A percentile compares a stretch with the other conserved stretches of the same genome.
phyloP scores from a whole-genome alignment of 2,329 filamentous ascomycete species.

The Stachybotrys chartarum region DNA sequence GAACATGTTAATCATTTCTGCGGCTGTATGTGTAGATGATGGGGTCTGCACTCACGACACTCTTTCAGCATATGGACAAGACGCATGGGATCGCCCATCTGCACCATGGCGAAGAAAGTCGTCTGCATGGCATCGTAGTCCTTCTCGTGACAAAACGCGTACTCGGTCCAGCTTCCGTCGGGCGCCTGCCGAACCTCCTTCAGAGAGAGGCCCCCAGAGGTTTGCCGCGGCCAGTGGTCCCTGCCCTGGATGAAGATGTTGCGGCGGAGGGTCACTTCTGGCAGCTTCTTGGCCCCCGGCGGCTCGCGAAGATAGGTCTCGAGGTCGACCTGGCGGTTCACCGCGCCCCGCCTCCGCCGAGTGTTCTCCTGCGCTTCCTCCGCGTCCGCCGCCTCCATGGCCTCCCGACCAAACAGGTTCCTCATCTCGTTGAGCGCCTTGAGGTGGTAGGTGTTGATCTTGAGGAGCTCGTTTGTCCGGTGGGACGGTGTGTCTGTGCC shows the following conservation, averaged over 20 bases:
- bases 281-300: constrained; percentile 52
- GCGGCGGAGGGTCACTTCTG: constrained; percentile 63
- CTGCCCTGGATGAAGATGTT: constrained; percentile 85
- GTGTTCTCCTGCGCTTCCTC: constrained; percentile 40
- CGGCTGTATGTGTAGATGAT: not conserved
- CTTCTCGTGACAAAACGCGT: constrained; percentile 68
- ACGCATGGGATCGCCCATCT: constrained; percentile 73
- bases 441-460: constrained; percentile 60
- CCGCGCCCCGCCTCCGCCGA: constrained; percentile 25
- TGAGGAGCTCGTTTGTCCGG: constrained; percentile 34
- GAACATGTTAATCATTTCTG: no score
- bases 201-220: constrained; percentile 81
- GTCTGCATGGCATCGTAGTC: constrained; percentile 68
- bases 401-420: constrained; percentile 47
- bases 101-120: constrained; percentile 73
- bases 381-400: constrained; percentile 45
- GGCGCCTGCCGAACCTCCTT: constrained; percentile 38
- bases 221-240: constrained; percentile 75
- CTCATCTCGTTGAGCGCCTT: constrained; percentile 90
- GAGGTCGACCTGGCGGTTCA: constrained; percentile 46
- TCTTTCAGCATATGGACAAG: constrained; percentile 63
- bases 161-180: constrained; percentile 56
- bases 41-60: constrained; percentile 22
- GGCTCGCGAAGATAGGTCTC: constrained; percentile 48
- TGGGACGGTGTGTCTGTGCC: constrained; percentile 7